phyloP scores from a whole-genome alignment of 345 rosid species.

The Eucalyptus cloeziana region DNA sequence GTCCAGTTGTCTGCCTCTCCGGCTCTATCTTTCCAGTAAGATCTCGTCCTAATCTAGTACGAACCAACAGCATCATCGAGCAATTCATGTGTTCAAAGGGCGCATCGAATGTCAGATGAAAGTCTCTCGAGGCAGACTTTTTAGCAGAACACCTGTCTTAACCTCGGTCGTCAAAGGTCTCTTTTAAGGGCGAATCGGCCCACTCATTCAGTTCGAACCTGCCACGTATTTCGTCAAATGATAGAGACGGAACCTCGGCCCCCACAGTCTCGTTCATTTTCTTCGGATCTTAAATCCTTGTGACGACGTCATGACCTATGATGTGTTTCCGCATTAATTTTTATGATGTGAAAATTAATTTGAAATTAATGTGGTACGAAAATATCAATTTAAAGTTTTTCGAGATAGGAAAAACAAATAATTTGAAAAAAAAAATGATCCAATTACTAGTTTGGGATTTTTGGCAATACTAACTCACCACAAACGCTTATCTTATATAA shows the following conservation, averaged over 20 bases:
- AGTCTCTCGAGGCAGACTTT: background rate
- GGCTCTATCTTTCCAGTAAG: background rate
- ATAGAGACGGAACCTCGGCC: background rate
- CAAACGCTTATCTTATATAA: too few relatives aligned
- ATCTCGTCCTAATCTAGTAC: background rate
- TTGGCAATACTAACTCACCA: too few relatives aligned
- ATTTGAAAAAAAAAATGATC: too few relatives aligned
- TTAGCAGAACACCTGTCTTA: background rate
- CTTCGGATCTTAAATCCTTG: too few relatives aligned
- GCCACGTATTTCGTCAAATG: background rate
- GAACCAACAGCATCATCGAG: background rate
- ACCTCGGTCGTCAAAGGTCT: background rate
- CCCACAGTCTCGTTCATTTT: too few relatives aligned
- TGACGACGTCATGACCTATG: too few relatives aligned
- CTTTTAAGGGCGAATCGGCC: background rate
- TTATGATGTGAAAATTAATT: too few relatives aligned
- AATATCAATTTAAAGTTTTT: too few relatives aligned
- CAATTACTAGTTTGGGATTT: too few relatives aligned
- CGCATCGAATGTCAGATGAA: background rate
- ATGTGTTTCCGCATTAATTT: too few relatives aligned
- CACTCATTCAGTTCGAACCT: background rate
- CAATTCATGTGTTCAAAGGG: background rate
- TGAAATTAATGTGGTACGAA: too few relatives aligned
- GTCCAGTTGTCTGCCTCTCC: background rate
- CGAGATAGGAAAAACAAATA: too few relatives aligned